Evolutionary conservation across 257 asterid genomes (phyloP), one percentile per base, ranked within the genome.

Genomic region (Marsdenia floribunda): DNA sequence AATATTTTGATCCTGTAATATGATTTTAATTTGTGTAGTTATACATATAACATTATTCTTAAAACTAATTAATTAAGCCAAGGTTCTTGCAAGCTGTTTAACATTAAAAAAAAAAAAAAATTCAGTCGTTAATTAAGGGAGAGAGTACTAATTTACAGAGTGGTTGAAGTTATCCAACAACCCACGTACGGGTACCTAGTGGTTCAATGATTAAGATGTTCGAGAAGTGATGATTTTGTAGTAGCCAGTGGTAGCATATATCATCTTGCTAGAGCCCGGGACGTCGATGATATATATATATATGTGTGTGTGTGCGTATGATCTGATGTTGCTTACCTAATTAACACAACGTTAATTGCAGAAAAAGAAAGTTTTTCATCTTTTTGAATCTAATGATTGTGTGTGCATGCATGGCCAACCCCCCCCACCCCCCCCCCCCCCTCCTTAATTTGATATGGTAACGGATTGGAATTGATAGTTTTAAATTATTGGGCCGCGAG

Each of bases 101-200:
- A 15, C n/a, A 24, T 9, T 29, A 29, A 29, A 19, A 50, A 70
- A 29, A 29, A 19, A 50, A 70, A 5, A 11, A 49, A 3, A 18
- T 47, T 26, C 47, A 70, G 18, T 22, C 26, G 6, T 40, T 8
- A 29, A 29, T 46, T 68, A 10, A 29, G 37, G 26, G 29, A 29
- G 61, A 13, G 9, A 46, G n/a, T n/a, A 24, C 2, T 19, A 64
- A 19, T 26, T 13, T 69, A 35, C 3, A 15, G 73, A 53, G 73
- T 79, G 6, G 83, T 44, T 79, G 80, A 75, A 75, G 57, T 54
- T 42, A 60, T 46, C 68, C 47, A 79, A 75, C 80, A 8, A 79
- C 80, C 80, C 33, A 29, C 33, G 57, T 13, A 50, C 38, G 18
- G n/a, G n/a, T n/a, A n/a, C n/a, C n/a, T 14, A 60, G 50, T 73